Percentiles rank a stretch among this genome's conserved stretches.
Conservation (phyloP, 202 grass and related monocot genomes). For the Carex sylvatica region DNA sequence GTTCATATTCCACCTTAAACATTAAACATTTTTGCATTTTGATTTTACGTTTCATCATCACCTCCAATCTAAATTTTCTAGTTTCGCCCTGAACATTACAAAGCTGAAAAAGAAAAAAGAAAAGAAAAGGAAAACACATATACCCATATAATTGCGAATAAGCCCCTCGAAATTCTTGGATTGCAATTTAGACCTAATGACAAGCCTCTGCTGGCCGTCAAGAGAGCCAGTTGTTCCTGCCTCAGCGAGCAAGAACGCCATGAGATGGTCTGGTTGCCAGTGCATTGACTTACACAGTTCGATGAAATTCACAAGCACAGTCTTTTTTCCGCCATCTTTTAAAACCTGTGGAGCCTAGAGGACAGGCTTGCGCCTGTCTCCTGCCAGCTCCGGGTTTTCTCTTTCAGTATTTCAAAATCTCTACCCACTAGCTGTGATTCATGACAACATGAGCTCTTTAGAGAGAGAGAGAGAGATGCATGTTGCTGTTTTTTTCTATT, state of each 20-base stretch:
- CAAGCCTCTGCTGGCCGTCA: constrained; percentile 71
- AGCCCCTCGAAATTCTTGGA: constrained; percentile 54
- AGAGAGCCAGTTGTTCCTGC: constrained; percentile 61
- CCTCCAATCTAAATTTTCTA: too few relatives aligned
- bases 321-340: constrained; percentile 71
- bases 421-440: constrained; percentile 55
- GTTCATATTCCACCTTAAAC: too few relatives aligned
- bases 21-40: too few relatives aligned
- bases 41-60: too few relatives aligned
- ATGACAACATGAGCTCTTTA: neutral
- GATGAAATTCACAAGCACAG: constrained; percentile 76
- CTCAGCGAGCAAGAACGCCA: constrained; percentile 68
- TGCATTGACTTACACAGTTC: constrained; percentile 74
- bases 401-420: constrained; percentile 54
- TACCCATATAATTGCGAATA: constrained; percentile 61
- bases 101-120: too few relatives aligned
- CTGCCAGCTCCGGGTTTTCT: constrained; percentile 66
- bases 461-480: too few relatives aligned
- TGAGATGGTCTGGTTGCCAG: constrained; percentile 71
- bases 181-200: constrained; percentile 59
- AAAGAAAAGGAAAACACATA: too few relatives aligned
- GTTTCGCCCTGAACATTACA: too few relatives aligned
- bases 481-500: too few relatives aligned
- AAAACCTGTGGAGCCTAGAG: constrained; percentile 56
- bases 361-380: constrained; percentile 38